Percentiles rank a stretch among this genome's conserved stretches.
Conservation (phyloP, 106 monocot genomes). For the Alisma plantagoaquatica region DNA sequence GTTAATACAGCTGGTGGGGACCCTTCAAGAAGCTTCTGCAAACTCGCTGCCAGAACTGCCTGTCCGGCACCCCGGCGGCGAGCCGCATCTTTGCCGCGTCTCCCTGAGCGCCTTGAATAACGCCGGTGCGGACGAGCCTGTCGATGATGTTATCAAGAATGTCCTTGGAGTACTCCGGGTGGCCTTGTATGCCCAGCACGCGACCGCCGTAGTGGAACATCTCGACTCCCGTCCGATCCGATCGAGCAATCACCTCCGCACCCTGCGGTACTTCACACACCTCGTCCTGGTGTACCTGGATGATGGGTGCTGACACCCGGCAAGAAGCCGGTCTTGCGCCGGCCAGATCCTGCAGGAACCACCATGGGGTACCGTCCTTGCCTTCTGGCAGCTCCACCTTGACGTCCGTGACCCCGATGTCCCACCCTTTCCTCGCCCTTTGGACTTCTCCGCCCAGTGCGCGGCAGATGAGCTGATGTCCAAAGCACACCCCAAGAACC, state of each 20-base stretch:
- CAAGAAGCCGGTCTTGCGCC: slow-evolving; percentile 7
- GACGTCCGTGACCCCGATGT: slow-evolving; percentile 17
- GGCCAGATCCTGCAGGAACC: slow-evolving; percentile 18
- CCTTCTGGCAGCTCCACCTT: too few species aligned
- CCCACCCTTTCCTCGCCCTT: slow-evolving; percentile 24
- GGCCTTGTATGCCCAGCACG: too few species aligned
- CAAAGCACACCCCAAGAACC: too few species aligned
- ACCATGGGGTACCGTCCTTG: slow-evolving; percentile 3
- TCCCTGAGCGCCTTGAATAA: too few species aligned
- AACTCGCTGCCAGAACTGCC: slow-evolving; percentile 44
- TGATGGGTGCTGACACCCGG: slow-evolving; percentile 20
- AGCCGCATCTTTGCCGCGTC: slow-evolving; percentile 37
- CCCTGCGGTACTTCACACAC: slow-evolving; percentile 62
- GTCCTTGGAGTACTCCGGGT: too few species aligned
- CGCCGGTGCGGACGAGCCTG: too few species aligned
- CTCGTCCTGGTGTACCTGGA: too few species aligned
- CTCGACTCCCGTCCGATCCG: too few species aligned
- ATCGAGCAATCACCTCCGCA: slow-evolving; percentile 52
- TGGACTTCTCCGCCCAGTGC: slow-evolving; percentile 14
- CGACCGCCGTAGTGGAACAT: too few species aligned
- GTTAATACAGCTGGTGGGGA: too few species aligned
- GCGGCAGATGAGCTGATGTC: too few species aligned
- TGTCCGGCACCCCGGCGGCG: slow-evolving; percentile 54
- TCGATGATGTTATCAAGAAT: too few species aligned
- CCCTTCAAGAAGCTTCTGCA: slow-evolving; percentile 71